Conservation (phyloP, 2,329 filamentous ascomycete species). For the Amylocarpus encephaloides region DNA sequence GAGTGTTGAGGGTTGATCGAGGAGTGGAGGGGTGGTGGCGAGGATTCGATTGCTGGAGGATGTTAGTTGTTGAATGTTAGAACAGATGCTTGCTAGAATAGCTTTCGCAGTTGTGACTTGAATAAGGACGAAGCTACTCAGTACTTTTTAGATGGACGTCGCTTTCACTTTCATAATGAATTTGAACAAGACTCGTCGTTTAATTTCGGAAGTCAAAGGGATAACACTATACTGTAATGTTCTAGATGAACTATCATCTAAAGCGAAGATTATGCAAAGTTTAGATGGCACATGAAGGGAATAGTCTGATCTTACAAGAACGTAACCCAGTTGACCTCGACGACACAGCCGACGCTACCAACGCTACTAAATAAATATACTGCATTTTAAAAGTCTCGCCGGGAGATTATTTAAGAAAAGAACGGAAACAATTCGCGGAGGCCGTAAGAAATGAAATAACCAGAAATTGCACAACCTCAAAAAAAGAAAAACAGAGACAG, state of each 20-base stretch:
- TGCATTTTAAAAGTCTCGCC: conserved; percentile 15
- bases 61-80: not conserved
- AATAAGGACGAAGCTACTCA: too few relatives aligned
- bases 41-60: not conserved
- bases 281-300: not conserved
- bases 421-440: conserved; percentile 1
- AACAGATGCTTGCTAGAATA: not conserved
- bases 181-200: too few relatives aligned
- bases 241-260: not conserved
- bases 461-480: not conserved
- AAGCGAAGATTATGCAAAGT: not conserved
- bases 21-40: not conserved
- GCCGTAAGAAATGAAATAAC: conserved; percentile 3
- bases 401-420: conserved; percentile 11
- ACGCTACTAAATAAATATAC: conserved; percentile 15
- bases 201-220: too few relatives aligned
- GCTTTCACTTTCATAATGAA: too few relatives aligned
- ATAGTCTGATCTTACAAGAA: conserved; percentile 10
- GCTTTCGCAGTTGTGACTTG: not conserved
- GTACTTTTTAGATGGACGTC: too few relatives aligned
- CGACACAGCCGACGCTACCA: conserved; percentile 12
- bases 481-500: not conserved
- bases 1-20: not conserved
- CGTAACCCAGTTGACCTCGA: conserved; percentile 12
- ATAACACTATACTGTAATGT: not conserved